These are phyloP conservation scores for Saccharomycopsis lassenensis DNA, from an alignment of 805 yeast genomes.

Conservation along the genomic window DNA sequence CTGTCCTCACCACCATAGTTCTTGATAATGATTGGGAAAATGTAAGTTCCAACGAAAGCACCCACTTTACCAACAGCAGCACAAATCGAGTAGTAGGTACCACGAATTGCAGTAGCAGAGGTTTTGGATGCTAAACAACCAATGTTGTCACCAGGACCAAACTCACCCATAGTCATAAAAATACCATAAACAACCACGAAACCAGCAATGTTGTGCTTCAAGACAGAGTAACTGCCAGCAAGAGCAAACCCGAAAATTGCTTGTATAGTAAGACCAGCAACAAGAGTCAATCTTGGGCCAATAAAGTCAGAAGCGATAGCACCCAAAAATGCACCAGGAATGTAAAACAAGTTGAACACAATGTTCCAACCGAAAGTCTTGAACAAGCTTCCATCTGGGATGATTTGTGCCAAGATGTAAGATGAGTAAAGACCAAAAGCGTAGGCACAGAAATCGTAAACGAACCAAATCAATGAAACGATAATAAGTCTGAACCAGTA, in stretches of 20 bases:
- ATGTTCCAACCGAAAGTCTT: constrained; percentile 87
- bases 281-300: constrained; percentile 81
- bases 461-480: constrained; percentile 77
- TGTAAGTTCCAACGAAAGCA: constrained; percentile 83
- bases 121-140: constrained; percentile 84
- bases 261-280: constrained; percentile 59
- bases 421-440: constrained; percentile 82
- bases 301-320: constrained; percentile 76
- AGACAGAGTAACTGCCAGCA: constrained; percentile 55
- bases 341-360: constrained; percentile 74
- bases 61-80: constrained; percentile 91
- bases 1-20: constrained; percentile 44
- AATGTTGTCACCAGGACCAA: constrained; percentile 89
- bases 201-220: constrained; percentile 56
- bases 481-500: constrained; percentile 73
- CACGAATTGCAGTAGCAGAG: constrained; percentile 78
- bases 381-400: constrained; percentile 52
- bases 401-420: constrained; percentile 47
- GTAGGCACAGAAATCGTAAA: constrained; percentile 80
- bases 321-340: constrained; percentile 86
- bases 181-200: constrained; percentile 85
- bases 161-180: constrained; percentile 79
- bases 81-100: constrained; percentile 81
- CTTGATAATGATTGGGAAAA: constrained; percentile 70
- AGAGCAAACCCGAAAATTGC: constrained; percentile 72